Evolutionary conservation across 2,329 filamentous ascomycete genomes (phyloP), one percentile per base, ranked within the genome.

Genomic region (Ambrosiella beaveri): DNA sequence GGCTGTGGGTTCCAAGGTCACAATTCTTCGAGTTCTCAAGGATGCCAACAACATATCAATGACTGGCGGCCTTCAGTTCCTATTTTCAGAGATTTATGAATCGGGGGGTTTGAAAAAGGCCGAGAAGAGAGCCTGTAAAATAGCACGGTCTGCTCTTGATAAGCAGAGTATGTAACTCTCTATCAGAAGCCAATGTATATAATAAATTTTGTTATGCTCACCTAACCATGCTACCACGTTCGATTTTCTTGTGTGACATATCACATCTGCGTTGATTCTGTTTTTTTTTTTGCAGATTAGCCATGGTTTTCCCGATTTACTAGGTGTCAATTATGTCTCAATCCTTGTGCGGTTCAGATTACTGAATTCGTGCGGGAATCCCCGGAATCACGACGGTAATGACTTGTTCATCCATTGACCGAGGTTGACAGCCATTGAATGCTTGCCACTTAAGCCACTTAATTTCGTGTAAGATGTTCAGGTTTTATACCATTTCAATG

Each of bases 31-130:
- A 54, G 71, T 88, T 1, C 87, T 95, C 66, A 71, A 77, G 15
- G 78, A 78, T 9, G 78, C 80, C 0, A 78, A 79, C 59, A 79
- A 81, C 1, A 80, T 82, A 0, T 79, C 84, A 59, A 77, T 96
- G 62, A 80, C 84, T 4, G 80, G 80, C 58, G 86, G 87, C 0
- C 66, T 96, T 63, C 82, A 86, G 61, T 94, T 84, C 69, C 93
- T 95, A 66, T 66, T 97, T 56, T 80, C 81, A 65, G 89, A 85
- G 50, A 76, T 96, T 13, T 74, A 78, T 3, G 85, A 82, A 67
- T 85, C 83, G 2, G 66, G 56, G 7, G 47, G 56, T 35, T 37
- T 57, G 27, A 52, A 0, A 70, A 79, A 64, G 69, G 81, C 62
- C 67, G 77, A 49, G 70, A 71, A 68, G 64, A 74, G 72, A 65